Evolutionary conservation across 176 grass and related monocot species (phyloP).

Genomic region (Tillandsia fasciculata): DNA sequence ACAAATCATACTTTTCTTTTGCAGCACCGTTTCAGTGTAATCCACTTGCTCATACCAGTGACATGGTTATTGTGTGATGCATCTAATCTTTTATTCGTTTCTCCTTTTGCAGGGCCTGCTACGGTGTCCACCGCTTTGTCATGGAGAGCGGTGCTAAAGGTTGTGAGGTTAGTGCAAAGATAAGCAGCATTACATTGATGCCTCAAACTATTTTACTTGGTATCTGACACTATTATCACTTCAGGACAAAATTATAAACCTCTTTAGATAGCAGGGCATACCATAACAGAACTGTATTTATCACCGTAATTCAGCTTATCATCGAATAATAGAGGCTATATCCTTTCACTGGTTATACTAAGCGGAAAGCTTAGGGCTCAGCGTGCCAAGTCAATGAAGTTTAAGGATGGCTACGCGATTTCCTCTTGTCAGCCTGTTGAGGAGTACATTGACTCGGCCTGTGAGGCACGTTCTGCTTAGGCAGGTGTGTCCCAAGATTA

Average conservation of each 20-base stretch:
- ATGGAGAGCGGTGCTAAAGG: constrained; percentile 97
- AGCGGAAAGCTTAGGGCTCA: constrained; percentile 88
- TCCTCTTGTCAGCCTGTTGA: constrained; percentile 86
- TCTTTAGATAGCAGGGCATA: too few relatives aligned
- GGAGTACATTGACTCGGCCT: constrained; percentile 74
- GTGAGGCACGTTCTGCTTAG: constrained; percentile 80
- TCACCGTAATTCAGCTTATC: neutral
- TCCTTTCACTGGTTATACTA: constrained; percentile 47
- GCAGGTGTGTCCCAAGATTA: constrained; percentile 35
- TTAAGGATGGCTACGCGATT: too few relatives aligned
- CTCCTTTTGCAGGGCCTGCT: constrained; percentile 54
- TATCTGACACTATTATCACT: neutral
- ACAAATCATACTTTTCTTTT: too few relatives aligned
- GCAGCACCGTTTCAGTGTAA: neutral
- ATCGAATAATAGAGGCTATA: neutral
- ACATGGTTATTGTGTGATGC: neutral
- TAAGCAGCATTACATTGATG: neutral
- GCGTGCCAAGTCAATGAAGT: too few relatives aligned
- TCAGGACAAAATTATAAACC: too few relatives aligned
- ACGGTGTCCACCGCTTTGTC: constrained; percentile 89
- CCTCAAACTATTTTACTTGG: neutral
- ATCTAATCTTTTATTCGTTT: neutral
- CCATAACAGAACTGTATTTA: neutral
- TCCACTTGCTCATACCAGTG: neutral
- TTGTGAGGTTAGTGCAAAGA: constrained; percentile 41